A percentile compares a stretch with the other conserved stretches of the same genome.
These are phyloP conservation scores for Colletotrichum cuscutae DNA, from an alignment of 2,329 filamentous ascomycete genomes.

Conservation along the genomic window DNA sequence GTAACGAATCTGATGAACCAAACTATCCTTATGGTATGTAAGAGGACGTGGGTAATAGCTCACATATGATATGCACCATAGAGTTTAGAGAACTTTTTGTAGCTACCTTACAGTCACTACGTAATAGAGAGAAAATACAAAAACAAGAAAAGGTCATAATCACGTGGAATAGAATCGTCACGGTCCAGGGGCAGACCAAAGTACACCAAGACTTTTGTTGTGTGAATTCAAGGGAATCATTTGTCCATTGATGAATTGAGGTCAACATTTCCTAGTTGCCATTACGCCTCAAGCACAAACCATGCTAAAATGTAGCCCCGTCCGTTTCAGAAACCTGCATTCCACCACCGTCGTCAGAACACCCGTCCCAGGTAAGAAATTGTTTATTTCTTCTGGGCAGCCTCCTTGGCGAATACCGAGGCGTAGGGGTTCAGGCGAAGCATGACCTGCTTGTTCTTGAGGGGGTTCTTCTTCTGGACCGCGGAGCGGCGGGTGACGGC, in stretches of 20 bases:
- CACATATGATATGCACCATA: not conserved
- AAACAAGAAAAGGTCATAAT: slow-evolving; percentile 26
- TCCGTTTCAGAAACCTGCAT: slow-evolving; percentile 32
- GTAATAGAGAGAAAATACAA: slow-evolving; percentile 1
- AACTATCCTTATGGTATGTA: too few relatives aligned
- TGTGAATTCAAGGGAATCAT: slow-evolving; percentile 35
- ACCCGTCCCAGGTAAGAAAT: slow-evolving; percentile 6
- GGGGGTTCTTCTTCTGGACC: slow-evolving; percentile 99
- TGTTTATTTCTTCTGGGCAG: slow-evolving; percentile 57
- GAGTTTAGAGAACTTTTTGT: slow-evolving; percentile 23
- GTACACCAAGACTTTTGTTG: slow-evolving; percentile 1
- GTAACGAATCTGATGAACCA: not conserved
- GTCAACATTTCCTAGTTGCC: slow-evolving; percentile 38
- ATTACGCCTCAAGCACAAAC: slow-evolving; percentile 38
- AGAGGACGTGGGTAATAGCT: not conserved
- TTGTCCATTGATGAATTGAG: slow-evolving; percentile 39
- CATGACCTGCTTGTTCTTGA: slow-evolving; percentile 98
- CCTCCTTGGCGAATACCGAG: slow-evolving; percentile 84
- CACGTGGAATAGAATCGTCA: slow-evolving; percentile 31
- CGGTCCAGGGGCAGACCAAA: slow-evolving; percentile 26
- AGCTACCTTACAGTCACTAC: slow-evolving; percentile 31
- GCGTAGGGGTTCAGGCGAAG: slow-evolving; percentile 99
- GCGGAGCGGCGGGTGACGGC: slow-evolving; percentile 87
- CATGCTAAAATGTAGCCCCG: slow-evolving; percentile 37
- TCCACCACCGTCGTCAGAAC: slow-evolving; percentile 29